Conservation (phyloP, 2,329 filamentous ascomycete species). For the Talaromyces sp. region DNA sequence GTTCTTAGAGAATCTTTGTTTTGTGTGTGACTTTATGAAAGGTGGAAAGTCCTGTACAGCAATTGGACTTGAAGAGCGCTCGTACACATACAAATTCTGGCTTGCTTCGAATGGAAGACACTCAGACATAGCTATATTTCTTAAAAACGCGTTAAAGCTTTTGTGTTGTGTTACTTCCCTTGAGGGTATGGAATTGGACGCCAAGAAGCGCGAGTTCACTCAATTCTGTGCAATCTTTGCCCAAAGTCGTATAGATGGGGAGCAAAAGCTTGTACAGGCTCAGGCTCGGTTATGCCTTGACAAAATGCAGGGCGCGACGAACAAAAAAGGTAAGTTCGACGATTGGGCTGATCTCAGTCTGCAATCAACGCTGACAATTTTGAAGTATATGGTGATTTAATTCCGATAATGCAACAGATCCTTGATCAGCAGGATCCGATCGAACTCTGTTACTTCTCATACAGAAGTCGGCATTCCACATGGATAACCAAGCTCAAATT, state of each 20-base stretch:
- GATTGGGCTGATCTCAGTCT: slow-evolving; percentile 1
- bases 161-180: slow-evolving; percentile 4
- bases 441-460: slow-evolving; percentile 17
- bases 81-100: slow-evolving; percentile 39
- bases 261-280: slow-evolving; percentile 8
- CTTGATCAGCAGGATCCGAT: slow-evolving; percentile 7
- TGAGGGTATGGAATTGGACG: background rate
- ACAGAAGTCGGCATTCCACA: slow-evolving; percentile 15
- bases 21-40: slow-evolving; percentile 45
- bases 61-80: slow-evolving; percentile 38
- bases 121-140: slow-evolving; percentile 27
- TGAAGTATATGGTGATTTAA: slow-evolving; percentile 2
- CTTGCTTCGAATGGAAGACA: slow-evolving; percentile 38
- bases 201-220: slow-evolving; percentile 9
- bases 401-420: background rate
- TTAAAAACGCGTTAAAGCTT: slow-evolving; percentile 23
- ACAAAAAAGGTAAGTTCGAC: slow-evolving; percentile 11
- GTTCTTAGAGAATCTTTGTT: slow-evolving; percentile 41
- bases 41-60: slow-evolving; percentile 45
- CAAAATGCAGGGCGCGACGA: slow-evolving; percentile 3
- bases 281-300: slow-evolving; percentile 13
- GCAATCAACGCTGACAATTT: background rate
- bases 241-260: slow-evolving; percentile 14
- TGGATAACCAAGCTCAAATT: slow-evolving; percentile 7
- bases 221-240: slow-evolving; percentile 16